A percentile compares a stretch with the other conserved stretches of the same genome.
phyloP scores from a whole-genome alignment of 2,329 filamentous ascomycete genomes.

The Fusarium citri region DNA sequence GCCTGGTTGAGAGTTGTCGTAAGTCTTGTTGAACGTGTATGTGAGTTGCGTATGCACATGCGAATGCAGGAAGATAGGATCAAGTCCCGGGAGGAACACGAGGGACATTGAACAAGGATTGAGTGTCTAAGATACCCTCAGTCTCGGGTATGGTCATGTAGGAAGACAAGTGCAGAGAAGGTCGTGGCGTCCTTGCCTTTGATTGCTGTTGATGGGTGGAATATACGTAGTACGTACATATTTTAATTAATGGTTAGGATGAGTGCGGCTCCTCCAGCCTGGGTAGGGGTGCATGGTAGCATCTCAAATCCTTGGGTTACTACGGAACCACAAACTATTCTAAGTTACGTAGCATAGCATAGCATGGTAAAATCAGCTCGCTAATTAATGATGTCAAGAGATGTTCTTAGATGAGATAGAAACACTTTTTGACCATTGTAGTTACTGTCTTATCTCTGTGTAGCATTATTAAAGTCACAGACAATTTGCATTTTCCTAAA shows the following conservation, averaged over 20 bases:
- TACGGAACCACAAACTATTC: neutral
- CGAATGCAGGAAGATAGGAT: conserved; percentile 13
- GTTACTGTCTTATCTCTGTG: neutral
- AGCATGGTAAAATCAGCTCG: neutral
- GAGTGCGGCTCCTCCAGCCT: conserved; percentile 35
- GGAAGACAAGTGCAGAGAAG: neutral
- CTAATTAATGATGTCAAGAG: conserved; percentile 4
- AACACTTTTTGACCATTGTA: neutral
- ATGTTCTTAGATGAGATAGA: neutral
- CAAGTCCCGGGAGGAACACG: conserved; percentile 30
- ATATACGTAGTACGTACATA: conserved; percentile 3
- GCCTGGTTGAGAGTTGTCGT: conserved; percentile 33
- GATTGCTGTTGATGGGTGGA: conserved; percentile 9
- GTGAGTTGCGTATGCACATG: conserved; percentile 15
- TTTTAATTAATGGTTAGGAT: conserved; percentile 22
- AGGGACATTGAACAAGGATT: conserved; percentile 26
- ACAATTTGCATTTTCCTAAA: conserved; percentile 15
- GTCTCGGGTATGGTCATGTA: conserved; percentile 12
- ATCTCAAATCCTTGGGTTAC: conserved; percentile 5
- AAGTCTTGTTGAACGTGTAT: conserved; percentile 27
- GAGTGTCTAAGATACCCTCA: neutral
- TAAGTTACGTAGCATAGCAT: neutral
- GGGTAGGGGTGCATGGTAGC: neutral
- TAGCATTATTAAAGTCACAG: neutral
- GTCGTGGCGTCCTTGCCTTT: conserved; percentile 8